Percentiles rank a stretch among this genome's conserved stretches.
These are phyloP conservation scores for Amoeboaphelidium protococcarum DNA, from an alignment of 371 early-diverging fungal species.

Conservation along the genomic window DNA sequence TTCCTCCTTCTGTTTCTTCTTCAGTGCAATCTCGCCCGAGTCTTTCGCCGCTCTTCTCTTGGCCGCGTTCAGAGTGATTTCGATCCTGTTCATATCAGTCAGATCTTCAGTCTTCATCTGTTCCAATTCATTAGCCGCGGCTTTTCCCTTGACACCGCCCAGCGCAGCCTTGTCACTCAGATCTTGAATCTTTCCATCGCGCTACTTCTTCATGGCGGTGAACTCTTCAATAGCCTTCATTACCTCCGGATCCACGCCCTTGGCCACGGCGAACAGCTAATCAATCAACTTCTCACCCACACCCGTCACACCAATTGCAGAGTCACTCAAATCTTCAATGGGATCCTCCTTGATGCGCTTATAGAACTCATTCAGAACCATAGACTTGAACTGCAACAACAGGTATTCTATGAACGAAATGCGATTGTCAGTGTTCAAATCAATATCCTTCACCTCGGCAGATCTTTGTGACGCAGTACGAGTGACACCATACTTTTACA, in stretches of 20 bases:
- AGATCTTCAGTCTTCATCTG: neutral
- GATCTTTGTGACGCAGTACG: neutral
- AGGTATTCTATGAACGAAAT: neutral
- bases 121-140: neutral
- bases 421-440: neutral
- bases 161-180: neutral
- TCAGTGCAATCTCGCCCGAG: neutral
- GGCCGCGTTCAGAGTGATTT: neutral
- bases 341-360: neutral
- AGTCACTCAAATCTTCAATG: neutral
- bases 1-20: neutral
- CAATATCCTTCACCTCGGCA: neutral
- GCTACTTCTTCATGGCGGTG: neutral
- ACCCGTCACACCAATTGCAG: neutral
- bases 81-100: neutral
- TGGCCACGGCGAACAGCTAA: neutral
- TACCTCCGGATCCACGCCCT: neutral
- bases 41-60: neutral
- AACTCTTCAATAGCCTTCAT: neutral
- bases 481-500: neutral
- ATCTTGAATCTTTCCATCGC: neutral
- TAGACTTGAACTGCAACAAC: neutral
- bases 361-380: neutral
- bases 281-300: neutral
- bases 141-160: neutral